Conservation (phyloP, 2,329 filamentous ascomycete genomes). For the Neoscytalidium dimidiatum region DNA sequence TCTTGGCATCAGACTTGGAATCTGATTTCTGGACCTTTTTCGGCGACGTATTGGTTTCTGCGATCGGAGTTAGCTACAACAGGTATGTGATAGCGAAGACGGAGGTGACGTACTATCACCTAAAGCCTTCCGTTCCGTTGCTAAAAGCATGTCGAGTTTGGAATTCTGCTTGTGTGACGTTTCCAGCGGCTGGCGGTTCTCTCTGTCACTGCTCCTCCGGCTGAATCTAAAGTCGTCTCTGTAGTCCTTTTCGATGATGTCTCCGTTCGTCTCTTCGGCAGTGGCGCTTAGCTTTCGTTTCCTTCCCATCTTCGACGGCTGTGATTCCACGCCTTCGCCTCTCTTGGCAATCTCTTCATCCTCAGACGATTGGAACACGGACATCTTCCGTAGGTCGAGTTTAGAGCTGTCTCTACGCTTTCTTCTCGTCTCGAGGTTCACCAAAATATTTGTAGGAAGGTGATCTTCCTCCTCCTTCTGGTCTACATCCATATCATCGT, state of each 20-base stretch:
- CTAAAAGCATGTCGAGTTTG: conserved; percentile 14
- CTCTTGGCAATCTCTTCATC: conserved; percentile 35
- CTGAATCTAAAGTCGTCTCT: conserved; percentile 51
- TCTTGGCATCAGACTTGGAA: conserved; percentile 23
- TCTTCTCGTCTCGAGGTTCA: conserved; percentile 55
- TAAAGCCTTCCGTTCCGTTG: conserved; percentile 39
- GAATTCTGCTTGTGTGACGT: not conserved
- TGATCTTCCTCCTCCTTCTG: conserved; percentile 38
- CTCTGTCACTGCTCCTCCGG: conserved; percentile 27
- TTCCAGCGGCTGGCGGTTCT: not conserved
- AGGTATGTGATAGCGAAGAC: too few species aligned
- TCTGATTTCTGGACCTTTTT: conserved; percentile 25
- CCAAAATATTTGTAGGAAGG: conserved; percentile 38
- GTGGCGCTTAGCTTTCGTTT: conserved; percentile 58
- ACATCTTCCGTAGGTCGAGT: conserved; percentile 43
- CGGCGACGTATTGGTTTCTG: conserved; percentile 39
- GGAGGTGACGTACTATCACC: conserved; percentile 40
- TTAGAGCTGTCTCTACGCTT: conserved; percentile 55
- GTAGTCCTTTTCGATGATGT: conserved; percentile 2
- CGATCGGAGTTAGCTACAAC: not conserved
- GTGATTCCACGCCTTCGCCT: conserved; percentile 25
- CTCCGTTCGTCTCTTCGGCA: conserved; percentile 24
- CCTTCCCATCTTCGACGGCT: conserved; percentile 48
- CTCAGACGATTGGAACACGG: conserved; percentile 44
- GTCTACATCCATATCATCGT: conserved; percentile 23